A percentile compares a stretch with the other conserved stretches of the same genome.
phyloP scores from a whole-genome alignment of 2,329 filamentous ascomycete genomes.

The Immersiporthe knoxdaviesiana region DNA sequence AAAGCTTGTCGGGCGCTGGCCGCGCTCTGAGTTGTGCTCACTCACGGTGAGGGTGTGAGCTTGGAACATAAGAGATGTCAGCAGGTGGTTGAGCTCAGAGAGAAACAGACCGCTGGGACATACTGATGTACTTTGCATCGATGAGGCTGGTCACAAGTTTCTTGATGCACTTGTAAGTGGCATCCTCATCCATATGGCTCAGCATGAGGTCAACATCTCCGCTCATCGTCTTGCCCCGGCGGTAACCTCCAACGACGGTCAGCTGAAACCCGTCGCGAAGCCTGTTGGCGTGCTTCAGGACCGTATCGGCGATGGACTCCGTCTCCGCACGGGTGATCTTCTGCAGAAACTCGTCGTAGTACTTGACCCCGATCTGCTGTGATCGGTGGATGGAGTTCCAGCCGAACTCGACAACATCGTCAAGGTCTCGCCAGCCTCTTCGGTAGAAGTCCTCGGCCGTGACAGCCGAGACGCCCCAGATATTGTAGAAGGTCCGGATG shows the following conservation, averaged over 20 bases:
- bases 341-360: conserved; percentile 79
- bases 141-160: conserved; percentile 75
- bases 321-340: conserved; percentile 76
- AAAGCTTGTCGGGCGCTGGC: conserved; percentile 63
- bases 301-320: conserved; percentile 64
- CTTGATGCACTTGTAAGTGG: conserved; percentile 71
- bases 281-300: conserved; percentile 68
- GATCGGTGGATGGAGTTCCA: conserved; percentile 76
- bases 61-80: not conserved
- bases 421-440: conserved; percentile 78
- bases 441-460: conserved; percentile 83
- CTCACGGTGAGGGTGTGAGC: conserved; percentile 76
- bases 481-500: conserved; percentile 74
- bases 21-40: conserved; percentile 70
- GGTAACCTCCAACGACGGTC: conserved; percentile 77
- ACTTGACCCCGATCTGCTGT: conserved; percentile 94
- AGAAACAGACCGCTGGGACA: not conserved
- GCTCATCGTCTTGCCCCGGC: conserved; percentile 72
- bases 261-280: conserved; percentile 61
- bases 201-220: conserved; percentile 89
- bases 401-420: conserved; percentile 82
- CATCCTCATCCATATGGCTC: conserved; percentile 71
- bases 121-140: conserved; percentile 66
- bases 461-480: conserved; percentile 88
- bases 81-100: not conserved